Base-by-base conservation (phyloP, 129 eudicot genomes). In the Centaurea solstitialis region DNA sequence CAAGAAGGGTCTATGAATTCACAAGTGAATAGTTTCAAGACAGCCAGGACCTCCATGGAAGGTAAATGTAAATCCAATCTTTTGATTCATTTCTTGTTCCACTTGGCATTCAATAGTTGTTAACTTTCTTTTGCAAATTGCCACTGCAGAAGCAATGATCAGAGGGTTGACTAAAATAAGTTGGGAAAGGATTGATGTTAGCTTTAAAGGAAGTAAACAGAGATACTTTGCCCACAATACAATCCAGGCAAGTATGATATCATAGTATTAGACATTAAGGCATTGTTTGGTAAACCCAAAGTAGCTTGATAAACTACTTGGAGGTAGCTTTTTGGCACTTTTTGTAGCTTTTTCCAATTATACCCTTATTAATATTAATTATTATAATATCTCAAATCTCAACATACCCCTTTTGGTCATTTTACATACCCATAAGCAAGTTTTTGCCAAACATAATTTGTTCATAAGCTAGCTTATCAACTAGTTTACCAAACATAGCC, bases 141-240 rank as follows among this genome's bases (percentile, higher is more conserved):
- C 35, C 72, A 74, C 62, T 82, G 80, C 76, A 88, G 99, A 96
- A 87, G 82, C 78, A 43, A 96, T 96, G 99, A 74, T 96, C 33
- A 85, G 85, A 86, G 90, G 87, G 15, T 81, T 96, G 76, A 93
- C 89, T 74, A 85, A 72, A 85, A 23, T 96, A 79, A 88, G 85
- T 30, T 96, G 99, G 99, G 99, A 96, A 85, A 83, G 99, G 39
- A 79, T 96, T 43, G 99, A 96, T 78, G 99, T 96, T 45, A 86
- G 92, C 85, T 96, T 96, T 76, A 84, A 86, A 61, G 96, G 97
- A 85, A 91, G 93, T 76, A 87, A 76, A 80, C 97, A 95, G 74
- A 88, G 92, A 87, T 81, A 86, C 74, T 82, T 96, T 72, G 98
- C 99, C 28, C 99, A 96, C 83, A 93, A 72, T 76, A 90, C 99